A percentile compares a stretch with the other conserved stretches of the same genome.
Conservation (phyloP, 352 stramenopile genomes). For the Globisporangium canariense region DNA sequence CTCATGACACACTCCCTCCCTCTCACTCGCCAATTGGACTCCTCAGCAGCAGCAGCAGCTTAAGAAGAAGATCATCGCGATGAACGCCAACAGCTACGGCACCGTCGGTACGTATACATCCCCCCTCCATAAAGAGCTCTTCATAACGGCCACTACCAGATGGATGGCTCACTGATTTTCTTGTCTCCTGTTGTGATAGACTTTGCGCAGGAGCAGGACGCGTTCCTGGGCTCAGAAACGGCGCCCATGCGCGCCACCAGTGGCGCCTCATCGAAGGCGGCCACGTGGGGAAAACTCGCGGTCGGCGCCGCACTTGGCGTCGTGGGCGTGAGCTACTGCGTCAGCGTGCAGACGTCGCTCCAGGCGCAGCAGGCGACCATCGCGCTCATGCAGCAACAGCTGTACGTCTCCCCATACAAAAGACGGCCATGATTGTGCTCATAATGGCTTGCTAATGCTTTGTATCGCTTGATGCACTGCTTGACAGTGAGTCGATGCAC, state of each 20-base stretch:
- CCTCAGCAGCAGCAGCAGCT: background rate
- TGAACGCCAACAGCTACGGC: constrained; percentile 14
- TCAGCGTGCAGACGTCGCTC: constrained; percentile 39
- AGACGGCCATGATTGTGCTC: background rate
- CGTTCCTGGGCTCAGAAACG: constrained; percentile 13
- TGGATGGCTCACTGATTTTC: background rate
- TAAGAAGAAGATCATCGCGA: background rate
- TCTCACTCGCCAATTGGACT: constrained; percentile 1
- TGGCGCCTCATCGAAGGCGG: background rate
- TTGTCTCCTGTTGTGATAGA: constrained; percentile 5
- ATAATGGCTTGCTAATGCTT: background rate
- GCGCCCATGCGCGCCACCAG: background rate
- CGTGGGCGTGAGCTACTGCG: constrained; percentile 29
- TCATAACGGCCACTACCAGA: background rate
- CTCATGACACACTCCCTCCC: background rate
- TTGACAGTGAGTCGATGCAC: constrained; percentile 45
- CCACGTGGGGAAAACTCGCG: constrained; percentile 30
- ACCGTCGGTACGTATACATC: constrained; percentile 5
- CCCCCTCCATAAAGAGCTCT: background rate
- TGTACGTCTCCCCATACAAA: constrained; percentile 23
- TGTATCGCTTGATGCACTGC: background rate
- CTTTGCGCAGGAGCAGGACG: constrained; percentile 24
- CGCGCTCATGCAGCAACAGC: constrained; percentile 42
- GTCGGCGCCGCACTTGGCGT: constrained; percentile 33
- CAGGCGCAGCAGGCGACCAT: constrained; percentile 31